Base-by-base conservation (phyloP, 192 early-diverging fungal species). In the Pilobolus umbonatus region DNA sequence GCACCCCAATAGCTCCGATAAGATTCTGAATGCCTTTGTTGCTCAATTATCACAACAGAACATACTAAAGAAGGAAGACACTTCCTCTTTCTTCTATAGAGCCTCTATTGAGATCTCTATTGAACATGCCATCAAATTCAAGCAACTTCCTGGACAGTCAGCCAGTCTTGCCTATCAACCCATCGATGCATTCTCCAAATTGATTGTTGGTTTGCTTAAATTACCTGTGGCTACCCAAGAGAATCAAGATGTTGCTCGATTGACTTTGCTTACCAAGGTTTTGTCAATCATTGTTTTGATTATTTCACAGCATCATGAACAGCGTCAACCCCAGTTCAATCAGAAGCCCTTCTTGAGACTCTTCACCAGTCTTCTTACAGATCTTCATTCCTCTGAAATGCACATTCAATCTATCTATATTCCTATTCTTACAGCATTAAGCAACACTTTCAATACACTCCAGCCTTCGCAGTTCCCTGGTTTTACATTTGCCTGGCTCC, bases 401-500 rank as follows among this genome's bases (percentile, higher is more conserved):
- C 73, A 82, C 21, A 67, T 89, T 29, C 85, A 86, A 48, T 64
- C 75, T 26, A 83, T 91, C 58, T 86, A 89, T 55, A 82, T 87
- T 62, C 84, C 87, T 57, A 83, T 92, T 53, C 70, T 92, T 34
- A 86, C 78, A 19, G 81, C 85, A 24, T 78, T 90, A 34, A 85
- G 84, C 63, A 87, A 91, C 50, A 85, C 92, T 15, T 85, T 99
- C 69, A 76, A 86, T 60, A 86, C 91, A 2, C 64, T 99, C 44
- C 86, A 88, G 55, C 96, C 96, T 19, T 64, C 80, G 17, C 82
- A 84, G 54, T 83, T 99, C 60, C 95, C 96, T 42, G 93, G 93
- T 11, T 96, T 97, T 65, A 85, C 86, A 21, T 95, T 94, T 67
- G 88, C 89, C 34, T 99, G 96, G 95, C 76, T 97, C 19, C 88